phyloP scores from a whole-genome alignment of 768 basidiomycete genomes.

The Multifurca ochricompacta region DNA sequence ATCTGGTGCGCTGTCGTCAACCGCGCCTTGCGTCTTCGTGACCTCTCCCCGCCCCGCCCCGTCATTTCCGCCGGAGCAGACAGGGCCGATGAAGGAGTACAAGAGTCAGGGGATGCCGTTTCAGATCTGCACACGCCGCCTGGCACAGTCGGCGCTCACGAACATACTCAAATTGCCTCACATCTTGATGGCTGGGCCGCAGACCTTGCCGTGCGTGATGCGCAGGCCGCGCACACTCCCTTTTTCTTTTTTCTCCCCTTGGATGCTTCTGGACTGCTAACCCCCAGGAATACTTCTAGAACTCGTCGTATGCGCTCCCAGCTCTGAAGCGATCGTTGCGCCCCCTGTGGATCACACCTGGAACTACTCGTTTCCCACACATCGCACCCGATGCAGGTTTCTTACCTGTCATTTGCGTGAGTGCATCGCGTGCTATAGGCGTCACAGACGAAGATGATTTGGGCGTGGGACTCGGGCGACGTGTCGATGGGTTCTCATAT shows the following conservation, averaged over 20 bases:
- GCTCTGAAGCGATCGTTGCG: conserved; percentile 56
- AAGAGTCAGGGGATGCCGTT: conserved; percentile 40
- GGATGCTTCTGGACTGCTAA: neutral
- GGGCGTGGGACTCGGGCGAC: conserved; percentile 50
- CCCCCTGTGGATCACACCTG: conserved; percentile 84
- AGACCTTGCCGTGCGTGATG: conserved; percentile 49
- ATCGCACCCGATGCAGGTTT: conserved; percentile 33
- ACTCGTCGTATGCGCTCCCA: conserved; percentile 65
- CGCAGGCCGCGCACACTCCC: neutral
- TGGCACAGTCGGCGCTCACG: conserved; percentile 57
- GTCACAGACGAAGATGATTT: conserved; percentile 51
- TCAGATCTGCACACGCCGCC: conserved; percentile 59
- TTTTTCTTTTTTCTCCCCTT: neutral
- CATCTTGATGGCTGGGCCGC: conserved; percentile 60
- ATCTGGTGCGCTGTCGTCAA: conserved; percentile 94
- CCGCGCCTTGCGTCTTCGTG: conserved; percentile 37
- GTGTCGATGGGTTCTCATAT: conserved; percentile 68
- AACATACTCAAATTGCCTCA: conserved; percentile 70
- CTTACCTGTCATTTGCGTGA: conserved; percentile 74
- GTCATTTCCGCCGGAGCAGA: neutral
- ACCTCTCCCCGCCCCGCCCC: neutral
- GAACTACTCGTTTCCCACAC: conserved; percentile 44
- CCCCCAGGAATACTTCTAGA: conserved; percentile 39
- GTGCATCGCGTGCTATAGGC: conserved; percentile 66
- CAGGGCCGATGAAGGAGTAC: conserved; percentile 7